Evolutionary conservation across 2,329 filamentous ascomycete genomes (phyloP).

Genomic region (Phyllosticta citrichinensis): DNA sequence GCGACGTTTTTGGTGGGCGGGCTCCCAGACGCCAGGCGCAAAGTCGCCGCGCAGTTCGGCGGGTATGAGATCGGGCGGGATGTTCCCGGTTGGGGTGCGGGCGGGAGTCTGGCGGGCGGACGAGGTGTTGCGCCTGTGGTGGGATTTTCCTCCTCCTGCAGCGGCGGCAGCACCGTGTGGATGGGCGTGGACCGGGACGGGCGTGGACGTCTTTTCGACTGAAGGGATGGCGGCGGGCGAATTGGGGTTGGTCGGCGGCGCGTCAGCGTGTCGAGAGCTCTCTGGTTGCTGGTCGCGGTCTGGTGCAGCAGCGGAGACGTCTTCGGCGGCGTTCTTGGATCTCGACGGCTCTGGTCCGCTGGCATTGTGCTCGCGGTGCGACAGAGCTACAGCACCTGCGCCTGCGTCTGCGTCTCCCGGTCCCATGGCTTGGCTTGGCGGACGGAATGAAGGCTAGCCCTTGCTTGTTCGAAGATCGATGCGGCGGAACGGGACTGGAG

Average conservation of each 20-base stretch:
- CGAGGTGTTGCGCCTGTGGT: constrained; percentile 7
- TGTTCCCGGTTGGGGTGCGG: constrained; percentile 7
- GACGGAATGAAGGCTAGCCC: not conserved
- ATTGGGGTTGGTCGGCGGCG: not conserved
- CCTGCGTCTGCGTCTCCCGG: not conserved
- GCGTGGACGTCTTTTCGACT: not conserved
- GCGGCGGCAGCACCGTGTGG: too few relatives aligned
- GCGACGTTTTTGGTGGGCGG: constrained; percentile 9
- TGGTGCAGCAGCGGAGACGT: not conserved
- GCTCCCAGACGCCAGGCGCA: constrained; percentile 9
- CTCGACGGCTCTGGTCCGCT: not conserved
- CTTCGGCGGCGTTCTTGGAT: not conserved
- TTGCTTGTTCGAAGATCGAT: not conserved
- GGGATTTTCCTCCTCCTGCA: constrained; percentile 1
- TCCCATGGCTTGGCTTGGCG: not conserved
- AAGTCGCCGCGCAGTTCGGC: constrained; percentile 10
- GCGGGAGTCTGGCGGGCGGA: constrained; percentile 9
- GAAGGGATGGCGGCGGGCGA: not conserved
- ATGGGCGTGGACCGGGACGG: not conserved
- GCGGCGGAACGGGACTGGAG: not conserved
- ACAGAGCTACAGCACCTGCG: not conserved
- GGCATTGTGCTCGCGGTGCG: not conserved
- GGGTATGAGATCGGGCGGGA: constrained; percentile 9
- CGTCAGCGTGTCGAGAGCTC: not conserved
- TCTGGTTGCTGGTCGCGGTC: not conserved